Conservation (phyloP, 2,329 filamentous ascomycete species). For the Polychaeton citri region DNA sequence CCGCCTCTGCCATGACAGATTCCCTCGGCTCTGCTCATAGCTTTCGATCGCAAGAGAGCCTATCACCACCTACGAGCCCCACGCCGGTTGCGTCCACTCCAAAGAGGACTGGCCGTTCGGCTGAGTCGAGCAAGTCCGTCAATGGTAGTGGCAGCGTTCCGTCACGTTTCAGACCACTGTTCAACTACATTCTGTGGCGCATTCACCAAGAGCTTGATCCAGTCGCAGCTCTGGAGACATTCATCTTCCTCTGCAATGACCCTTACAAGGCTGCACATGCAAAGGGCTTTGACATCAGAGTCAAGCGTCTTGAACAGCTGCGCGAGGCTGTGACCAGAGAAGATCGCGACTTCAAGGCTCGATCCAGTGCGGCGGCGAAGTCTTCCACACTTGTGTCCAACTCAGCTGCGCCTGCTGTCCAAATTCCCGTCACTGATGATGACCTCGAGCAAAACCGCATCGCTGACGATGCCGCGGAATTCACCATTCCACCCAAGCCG, state of each 20-base stretch:
- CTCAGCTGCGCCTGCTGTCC: not conserved
- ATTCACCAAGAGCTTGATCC: conserved; percentile 36
- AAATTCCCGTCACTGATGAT: conserved; percentile 1
- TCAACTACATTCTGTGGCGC: conserved; percentile 39
- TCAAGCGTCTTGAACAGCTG: conserved; percentile 36
- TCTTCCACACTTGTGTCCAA: conserved; percentile 2
- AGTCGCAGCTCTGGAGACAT: conserved; percentile 34
- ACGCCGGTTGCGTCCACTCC: conserved; percentile 6
- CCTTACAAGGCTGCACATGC: conserved; percentile 31
- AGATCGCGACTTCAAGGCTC: conserved; percentile 32
- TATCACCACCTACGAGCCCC: conserved; percentile 20
- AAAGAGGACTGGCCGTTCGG: conserved; percentile 2
- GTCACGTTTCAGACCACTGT: conserved; percentile 29
- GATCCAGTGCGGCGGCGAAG: conserved; percentile 14
- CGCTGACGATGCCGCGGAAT: conserved; percentile 1
- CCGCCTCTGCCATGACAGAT: conserved; percentile 25
- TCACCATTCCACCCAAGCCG: conserved; percentile 17
- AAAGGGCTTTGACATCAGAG: conserved; percentile 36
- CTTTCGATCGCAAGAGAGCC: conserved; percentile 3
- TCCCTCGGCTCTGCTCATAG: conserved; percentile 24
- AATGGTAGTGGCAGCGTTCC: conserved; percentile 19
- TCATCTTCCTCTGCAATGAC: conserved; percentile 40
- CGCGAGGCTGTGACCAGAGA: conserved; percentile 36
- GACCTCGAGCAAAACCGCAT: conserved; percentile 2
- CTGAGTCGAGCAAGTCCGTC: conserved; percentile 9